phyloP scores from a whole-genome alignment of 1,139 yeast genomes.

The Kodamaea suecica region DNA sequence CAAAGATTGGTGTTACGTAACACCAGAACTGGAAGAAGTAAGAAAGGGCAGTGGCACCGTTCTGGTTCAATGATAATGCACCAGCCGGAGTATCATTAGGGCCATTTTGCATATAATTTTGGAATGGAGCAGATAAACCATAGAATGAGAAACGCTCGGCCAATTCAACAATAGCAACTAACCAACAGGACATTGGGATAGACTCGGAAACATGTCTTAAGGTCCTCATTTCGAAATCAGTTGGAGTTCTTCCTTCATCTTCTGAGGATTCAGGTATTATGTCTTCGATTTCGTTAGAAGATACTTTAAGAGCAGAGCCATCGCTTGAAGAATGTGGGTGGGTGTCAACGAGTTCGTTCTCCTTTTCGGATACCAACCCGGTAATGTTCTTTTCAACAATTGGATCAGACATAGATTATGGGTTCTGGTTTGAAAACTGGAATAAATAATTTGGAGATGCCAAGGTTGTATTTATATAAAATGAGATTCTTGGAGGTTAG shows the following conservation, averaged over 20 bases:
- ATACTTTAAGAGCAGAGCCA: too few species aligned
- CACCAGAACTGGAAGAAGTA: slow-evolving; percentile 82
- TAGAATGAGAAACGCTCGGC: slow-evolving; percentile 85
- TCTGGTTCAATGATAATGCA: slow-evolving; percentile 57
- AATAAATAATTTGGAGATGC: too few species aligned
- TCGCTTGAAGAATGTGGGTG: too few species aligned
- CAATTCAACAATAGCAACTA: slow-evolving; percentile 75
- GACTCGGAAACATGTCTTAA: slow-evolving; percentile 41
- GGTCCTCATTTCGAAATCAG: slow-evolving; percentile 36
- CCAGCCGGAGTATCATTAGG: slow-evolving; percentile 53
- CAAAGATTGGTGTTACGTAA: slow-evolving; percentile 74
- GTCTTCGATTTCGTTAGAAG: too few species aligned
- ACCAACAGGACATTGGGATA: slow-evolving; percentile 54
- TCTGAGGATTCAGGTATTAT: neutral
- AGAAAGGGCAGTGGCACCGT: slow-evolving; percentile 71
- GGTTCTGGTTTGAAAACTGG: too few species aligned
- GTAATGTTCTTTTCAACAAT: slow-evolving; percentile 1
- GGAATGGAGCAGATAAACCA: slow-evolving; percentile 73
- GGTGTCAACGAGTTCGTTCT: too few species aligned
- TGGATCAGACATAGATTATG: slow-evolving; percentile 3
- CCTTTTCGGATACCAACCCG: slow-evolving; percentile 3
- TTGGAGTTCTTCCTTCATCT: slow-evolving; percentile 30
- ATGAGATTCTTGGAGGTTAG: too few species aligned
- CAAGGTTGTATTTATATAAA: too few species aligned
- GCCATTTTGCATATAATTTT: slow-evolving; percentile 68